Conservation (phyloP, 257 asterid species). For the Jasminum sambac region DNA sequence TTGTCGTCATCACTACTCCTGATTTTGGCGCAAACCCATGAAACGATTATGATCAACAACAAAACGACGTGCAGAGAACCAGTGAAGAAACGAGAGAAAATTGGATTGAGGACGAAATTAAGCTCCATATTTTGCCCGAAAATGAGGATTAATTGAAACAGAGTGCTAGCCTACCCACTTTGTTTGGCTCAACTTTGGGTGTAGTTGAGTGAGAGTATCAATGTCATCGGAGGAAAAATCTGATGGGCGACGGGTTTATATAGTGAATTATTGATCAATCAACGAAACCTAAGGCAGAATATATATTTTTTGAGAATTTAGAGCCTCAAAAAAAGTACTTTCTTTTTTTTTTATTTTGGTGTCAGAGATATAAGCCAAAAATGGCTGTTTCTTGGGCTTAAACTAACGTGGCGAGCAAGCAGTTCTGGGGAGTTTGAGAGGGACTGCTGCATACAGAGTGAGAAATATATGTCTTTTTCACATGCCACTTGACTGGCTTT, state of each 20-base stretch:
- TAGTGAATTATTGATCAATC: too few relatives aligned
- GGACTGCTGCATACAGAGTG: too few relatives aligned
- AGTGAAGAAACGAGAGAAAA: conserved; percentile 49
- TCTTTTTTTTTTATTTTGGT: too few relatives aligned
- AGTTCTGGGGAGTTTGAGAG: conserved; percentile 1
- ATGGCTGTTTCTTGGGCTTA: conserved; percentile 19
- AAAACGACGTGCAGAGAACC: conserved; percentile 51
- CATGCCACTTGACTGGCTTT: too few relatives aligned
- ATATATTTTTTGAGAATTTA: neutral
- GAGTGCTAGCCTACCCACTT: conserved; percentile 30
- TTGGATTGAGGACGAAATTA: conserved; percentile 44
- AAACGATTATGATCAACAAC: conserved; percentile 29
- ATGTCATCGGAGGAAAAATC: neutral
- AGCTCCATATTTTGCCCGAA: conserved; percentile 23
- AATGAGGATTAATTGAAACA: conserved; percentile 23
- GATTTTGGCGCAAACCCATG: conserved; percentile 41
- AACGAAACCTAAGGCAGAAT: too few relatives aligned
- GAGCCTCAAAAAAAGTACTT: neutral
- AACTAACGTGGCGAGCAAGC: conserved; percentile 41
- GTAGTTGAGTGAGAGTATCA: neutral
- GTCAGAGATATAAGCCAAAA: neutral
- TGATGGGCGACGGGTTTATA: neutral
- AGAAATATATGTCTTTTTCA: too few relatives aligned
- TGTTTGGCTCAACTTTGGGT: conserved; percentile 5
- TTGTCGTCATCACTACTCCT: conserved; percentile 18